Conservation (phyloP, 495 filamentous ascomycete species). For the Tetracladium marchalianum region DNA sequence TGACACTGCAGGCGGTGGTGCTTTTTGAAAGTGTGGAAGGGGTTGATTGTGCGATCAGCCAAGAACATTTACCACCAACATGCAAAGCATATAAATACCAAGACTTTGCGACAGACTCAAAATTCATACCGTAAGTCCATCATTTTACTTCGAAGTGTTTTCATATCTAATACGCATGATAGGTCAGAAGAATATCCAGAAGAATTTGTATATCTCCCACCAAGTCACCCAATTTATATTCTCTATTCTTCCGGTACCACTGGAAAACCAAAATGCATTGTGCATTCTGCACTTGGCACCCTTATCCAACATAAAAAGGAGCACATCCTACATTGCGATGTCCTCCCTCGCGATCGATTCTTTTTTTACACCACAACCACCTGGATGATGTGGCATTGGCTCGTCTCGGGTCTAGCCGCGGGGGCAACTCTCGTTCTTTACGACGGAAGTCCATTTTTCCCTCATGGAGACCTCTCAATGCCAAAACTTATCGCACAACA, state of each 20-base stretch:
- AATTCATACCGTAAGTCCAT: conserved; percentile 24
- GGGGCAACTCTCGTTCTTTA: conserved; percentile 56
- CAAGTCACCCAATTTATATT: conserved; percentile 59
- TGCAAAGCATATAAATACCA: conserved; percentile 14
- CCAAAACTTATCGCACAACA: conserved; percentile 47
- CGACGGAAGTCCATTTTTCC: conserved; percentile 68
- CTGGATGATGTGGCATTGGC: conserved; percentile 77
- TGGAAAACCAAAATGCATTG: conserved; percentile 65
- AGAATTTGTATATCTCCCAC: conserved; percentile 61
- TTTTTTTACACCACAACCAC: conserved; percentile 40
- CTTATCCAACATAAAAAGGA: conserved; percentile 55
- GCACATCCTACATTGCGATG: conserved; percentile 46
- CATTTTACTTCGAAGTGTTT: conserved; percentile 50
- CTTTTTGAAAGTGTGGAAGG: conserved; percentile 54
- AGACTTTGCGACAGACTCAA: conserved; percentile 37
- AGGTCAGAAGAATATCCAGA: conserved; percentile 25
- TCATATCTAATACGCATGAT: conserved; percentile 16
- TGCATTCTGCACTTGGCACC: conserved; percentile 55
- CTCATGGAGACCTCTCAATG: conserved; percentile 50
- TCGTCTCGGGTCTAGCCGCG: conserved; percentile 40
- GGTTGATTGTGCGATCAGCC: conserved; percentile 17
- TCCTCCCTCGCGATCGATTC: conserved; percentile 35
- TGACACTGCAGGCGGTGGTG: conserved; percentile 51
- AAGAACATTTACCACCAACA: too few relatives aligned
- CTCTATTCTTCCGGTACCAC: conserved; percentile 65